A percentile compares a stretch with the other conserved stretches of the same genome.
phyloP scores from a whole-genome alignment of 306 rosid genomes.

The Vachellia pachyceras region DNA sequence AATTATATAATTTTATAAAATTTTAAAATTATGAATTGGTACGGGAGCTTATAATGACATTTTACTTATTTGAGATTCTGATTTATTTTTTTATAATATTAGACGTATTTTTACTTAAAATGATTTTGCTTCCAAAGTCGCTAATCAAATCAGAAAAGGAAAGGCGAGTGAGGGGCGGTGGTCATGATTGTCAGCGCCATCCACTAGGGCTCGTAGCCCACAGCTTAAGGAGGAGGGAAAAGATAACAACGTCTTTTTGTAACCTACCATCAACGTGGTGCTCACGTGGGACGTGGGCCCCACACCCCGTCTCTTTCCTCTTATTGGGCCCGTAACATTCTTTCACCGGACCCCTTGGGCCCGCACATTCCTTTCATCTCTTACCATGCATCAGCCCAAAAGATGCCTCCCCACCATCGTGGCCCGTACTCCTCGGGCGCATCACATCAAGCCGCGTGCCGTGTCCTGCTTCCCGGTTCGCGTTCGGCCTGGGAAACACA shows the following conservation, averaged over 20 bases:
- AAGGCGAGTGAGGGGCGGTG: neutral
- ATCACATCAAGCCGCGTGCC: neutral
- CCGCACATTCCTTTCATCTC: neutral
- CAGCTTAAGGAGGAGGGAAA: neutral
- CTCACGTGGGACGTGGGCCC: constrained; percentile 27
- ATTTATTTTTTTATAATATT: too few species aligned
- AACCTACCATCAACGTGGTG: neutral
- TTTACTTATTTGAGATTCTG: too few species aligned
- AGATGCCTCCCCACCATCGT: too few species aligned
- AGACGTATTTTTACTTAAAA: too few species aligned
- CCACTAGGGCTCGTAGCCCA: neutral
- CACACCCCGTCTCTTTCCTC: neutral
- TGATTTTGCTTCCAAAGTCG: too few species aligned
- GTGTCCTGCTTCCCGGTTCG: neutral
- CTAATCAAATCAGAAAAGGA: neutral
- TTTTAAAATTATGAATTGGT: too few species aligned
- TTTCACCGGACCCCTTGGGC: neutral
- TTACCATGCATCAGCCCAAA: neutral
- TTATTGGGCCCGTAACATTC: neutral
- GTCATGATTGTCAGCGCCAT: constrained; percentile 1
- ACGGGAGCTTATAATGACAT: too few species aligned
- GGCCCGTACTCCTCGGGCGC: neutral
- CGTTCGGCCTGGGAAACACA: neutral
- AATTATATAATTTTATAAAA: too few species aligned
- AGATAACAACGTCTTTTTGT: neutral